These are phyloP conservation scores for Aspergillus brunneoviolaceus DNA, from an alignment of 2,329 filamentous ascomycete genomes.

Conservation along the genomic window DNA sequence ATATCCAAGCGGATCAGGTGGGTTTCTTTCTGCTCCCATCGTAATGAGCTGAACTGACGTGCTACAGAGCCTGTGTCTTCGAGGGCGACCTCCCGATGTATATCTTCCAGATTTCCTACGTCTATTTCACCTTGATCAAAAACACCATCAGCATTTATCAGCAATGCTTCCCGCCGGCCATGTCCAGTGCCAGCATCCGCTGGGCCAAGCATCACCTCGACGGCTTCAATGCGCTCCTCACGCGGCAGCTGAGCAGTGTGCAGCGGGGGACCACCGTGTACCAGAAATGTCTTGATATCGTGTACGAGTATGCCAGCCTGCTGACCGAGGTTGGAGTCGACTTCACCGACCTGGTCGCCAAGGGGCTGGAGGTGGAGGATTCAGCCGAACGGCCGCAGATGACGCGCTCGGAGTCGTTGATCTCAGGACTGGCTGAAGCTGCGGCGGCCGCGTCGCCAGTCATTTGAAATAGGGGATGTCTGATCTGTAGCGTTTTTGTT, in stretches of 20 bases:
- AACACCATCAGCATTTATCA: conserved; percentile 92
- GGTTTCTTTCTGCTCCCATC: conserved; percentile 21
- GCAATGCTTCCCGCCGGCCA: conserved; percentile 75
- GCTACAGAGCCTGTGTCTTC: conserved; percentile 81
- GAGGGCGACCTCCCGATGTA: conserved; percentile 90
- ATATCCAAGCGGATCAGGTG: conserved; percentile 83
- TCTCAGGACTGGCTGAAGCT: conserved; percentile 21
- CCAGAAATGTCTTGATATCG: conserved; percentile 78
- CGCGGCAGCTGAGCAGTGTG: conserved; percentile 81
- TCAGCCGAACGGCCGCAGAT: conserved; percentile 19
- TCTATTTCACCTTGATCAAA: conserved; percentile 90
- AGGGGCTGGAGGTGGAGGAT: conserved; percentile 42
- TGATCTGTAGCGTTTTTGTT: neutral
- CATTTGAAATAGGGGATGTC: neutral
- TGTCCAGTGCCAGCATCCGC: conserved; percentile 93
- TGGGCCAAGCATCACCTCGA: conserved; percentile 98
- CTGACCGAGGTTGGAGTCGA: conserved; percentile 85
- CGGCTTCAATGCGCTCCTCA: conserved; percentile 79
- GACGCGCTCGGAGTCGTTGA: conserved; percentile 26
- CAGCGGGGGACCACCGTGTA: conserved; percentile 73
- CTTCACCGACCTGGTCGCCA: conserved; percentile 77
- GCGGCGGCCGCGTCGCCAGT: conserved; percentile 6
- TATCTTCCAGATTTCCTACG: conserved; percentile 91
- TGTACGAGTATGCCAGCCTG: conserved; percentile 75
- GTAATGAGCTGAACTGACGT: conserved; percentile 17